These are phyloP conservation scores for Lanmaoa pseudosensibilis DNA, from an alignment of 768 basidiomycete genomes.

Conservation along the genomic window DNA sequence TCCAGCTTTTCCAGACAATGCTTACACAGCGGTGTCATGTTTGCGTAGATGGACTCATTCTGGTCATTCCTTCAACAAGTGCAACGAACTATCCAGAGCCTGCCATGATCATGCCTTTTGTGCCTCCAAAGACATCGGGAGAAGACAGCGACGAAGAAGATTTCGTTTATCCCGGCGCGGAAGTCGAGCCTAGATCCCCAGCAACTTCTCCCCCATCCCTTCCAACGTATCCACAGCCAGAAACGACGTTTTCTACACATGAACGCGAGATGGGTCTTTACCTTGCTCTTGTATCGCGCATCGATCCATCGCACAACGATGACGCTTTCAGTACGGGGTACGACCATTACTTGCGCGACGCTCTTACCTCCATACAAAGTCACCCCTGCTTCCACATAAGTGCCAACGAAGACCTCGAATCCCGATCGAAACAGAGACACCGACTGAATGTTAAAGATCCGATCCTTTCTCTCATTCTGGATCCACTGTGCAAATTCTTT, in stretches of 20 bases:
- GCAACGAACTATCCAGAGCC: conserved; percentile 78
- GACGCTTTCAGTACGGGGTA: conserved; percentile 84
- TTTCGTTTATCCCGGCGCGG: conserved; percentile 42
- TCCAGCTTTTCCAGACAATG: conserved; percentile 79
- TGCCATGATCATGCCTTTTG: conserved; percentile 35
- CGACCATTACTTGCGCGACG: conserved; percentile 80
- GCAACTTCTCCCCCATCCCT: conserved; percentile 17
- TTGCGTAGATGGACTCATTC: conserved; percentile 65
- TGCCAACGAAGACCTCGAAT: conserved; percentile 42
- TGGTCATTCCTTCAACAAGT: conserved; percentile 63
- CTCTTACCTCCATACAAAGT: conserved; percentile 62
- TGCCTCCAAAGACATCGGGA: conserved; percentile 19
- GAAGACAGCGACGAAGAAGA: conserved; percentile 55
- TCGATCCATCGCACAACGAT: conserved; percentile 66
- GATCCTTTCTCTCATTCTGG: conserved; percentile 67
- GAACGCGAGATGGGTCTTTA: conserved; percentile 85
- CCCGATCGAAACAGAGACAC: conserved; percentile 55
- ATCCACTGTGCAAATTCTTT: conserved; percentile 76
- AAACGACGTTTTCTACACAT: conserved; percentile 75
- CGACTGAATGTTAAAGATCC: conserved; percentile 78
- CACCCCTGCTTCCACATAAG: conserved; percentile 58
- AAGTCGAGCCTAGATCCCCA: conserved; percentile 18
- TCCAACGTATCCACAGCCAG: conserved; percentile 58
- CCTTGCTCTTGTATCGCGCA: conserved; percentile 71
- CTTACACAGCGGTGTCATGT: conserved; percentile 66